Percentiles rank a stretch among this genome's conserved stretches.
phyloP scores from a whole-genome alignment of 2,329 filamentous ascomycete species.

The Talaromyces sp. region DNA sequence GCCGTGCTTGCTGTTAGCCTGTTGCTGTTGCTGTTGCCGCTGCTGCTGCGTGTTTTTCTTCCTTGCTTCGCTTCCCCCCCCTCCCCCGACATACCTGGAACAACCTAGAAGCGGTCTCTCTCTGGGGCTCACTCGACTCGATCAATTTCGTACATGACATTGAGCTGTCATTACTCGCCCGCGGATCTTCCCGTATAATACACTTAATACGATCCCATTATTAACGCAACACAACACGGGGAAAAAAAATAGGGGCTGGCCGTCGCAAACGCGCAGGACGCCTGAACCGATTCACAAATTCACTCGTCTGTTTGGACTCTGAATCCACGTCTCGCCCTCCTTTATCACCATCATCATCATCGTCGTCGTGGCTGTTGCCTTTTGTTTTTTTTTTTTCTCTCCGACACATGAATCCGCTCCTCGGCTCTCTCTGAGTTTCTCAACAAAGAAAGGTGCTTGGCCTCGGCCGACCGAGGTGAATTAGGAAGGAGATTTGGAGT shows the following conservation, averaged over 20 bases:
- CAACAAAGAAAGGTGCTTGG: neutral
- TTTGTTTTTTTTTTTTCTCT: no score
- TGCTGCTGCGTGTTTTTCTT: neutral
- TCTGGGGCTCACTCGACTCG: neutral
- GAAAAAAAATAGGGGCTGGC: neutral
- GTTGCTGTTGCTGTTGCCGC: neutral
- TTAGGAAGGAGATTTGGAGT: neutral
- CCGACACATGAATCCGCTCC: neutral
- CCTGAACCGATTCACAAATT: neutral
- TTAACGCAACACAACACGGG: neutral
- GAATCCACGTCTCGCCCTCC: neutral
- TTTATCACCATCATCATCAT: neutral
- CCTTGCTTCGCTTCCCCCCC: neutral
- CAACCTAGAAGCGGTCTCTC: neutral
- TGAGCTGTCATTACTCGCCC: neutral
- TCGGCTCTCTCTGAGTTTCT: neutral
- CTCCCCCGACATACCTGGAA: neutral
- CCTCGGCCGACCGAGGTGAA: conserved; percentile 7
- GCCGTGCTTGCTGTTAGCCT: neutral
- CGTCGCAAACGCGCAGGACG: neutral
- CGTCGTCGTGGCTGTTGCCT: neutral
- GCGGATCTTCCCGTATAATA: neutral
- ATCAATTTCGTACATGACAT: neutral
- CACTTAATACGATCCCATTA: neutral
- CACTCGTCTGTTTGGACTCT: neutral